Evolutionary conservation across 257 asterid genomes (phyloP), one percentile per base, ranked within the genome.

Genomic region (Nicotiana tabacum): DNA sequence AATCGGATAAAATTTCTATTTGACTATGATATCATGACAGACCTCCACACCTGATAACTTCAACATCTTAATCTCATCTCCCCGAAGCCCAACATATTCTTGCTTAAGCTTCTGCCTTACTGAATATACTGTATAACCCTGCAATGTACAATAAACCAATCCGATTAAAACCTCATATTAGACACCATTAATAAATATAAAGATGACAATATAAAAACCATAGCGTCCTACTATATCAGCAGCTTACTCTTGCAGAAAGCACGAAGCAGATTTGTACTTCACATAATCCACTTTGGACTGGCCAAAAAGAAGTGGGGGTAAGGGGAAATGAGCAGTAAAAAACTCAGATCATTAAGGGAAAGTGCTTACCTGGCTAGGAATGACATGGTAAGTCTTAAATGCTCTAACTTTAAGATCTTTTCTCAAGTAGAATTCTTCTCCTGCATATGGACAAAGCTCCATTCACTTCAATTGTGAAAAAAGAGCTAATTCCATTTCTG

Each of bases 81-180:
- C 92, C n/a, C 90, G 88, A 78, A 91, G 90, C 83, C 97, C 98
- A 81, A 85, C 35, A 77, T 89, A 94, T 84, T 93, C 98, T 84
- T 86, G 91, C 94, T 93, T 96, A 69, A 96, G 94, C 85, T 93
- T 94, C 77, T 93, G 94, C 84, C 84, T 93, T 84, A 93, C 90
- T 11, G 98, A 90, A 86, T 96, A 96, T 53, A 96, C 85, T 83
- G 93, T 85, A 87, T 94, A 96, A 51, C 99, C 99, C 98, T 95
- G 82, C 78, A 87, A 57, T 24, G 64, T 29, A 58, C 30, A 77
- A 81, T 16, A 57, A 64, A 8, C 51, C 2, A 61, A 62, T 64
- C 43, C 9, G 61, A 30, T 84, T 66, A 24, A 43, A 46, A 24
- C 4, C 37, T 24, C 79, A 72, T 8, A 24, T 43, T 12, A 72